phyloP scores from a whole-genome alignment of 371 early-diverging fungal genomes.

The Circinella umbellata region DNA sequence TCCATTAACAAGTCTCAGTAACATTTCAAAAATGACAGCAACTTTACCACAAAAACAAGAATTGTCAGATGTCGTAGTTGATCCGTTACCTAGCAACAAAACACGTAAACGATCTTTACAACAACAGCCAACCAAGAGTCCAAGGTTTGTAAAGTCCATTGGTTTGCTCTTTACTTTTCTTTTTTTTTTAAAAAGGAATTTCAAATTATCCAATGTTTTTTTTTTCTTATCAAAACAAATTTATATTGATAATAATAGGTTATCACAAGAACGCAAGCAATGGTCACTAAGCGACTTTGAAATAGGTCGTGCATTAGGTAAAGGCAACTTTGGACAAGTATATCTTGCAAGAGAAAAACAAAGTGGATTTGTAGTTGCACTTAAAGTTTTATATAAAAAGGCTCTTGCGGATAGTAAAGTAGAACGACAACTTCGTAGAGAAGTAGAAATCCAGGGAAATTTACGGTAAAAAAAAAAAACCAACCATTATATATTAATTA shows the following conservation, averaged over 20 bases:
- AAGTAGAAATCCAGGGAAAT: conserved; percentile 90
- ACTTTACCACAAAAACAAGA: not conserved
- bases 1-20: not conserved
- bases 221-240: not conserved
- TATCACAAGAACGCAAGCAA: conserved; percentile 28
- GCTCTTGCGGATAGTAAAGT: conserved; percentile 65
- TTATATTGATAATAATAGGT: not conserved
- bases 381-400: conserved; percentile 90
- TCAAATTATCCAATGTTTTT: not conserved
- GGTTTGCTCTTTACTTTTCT: not conserved
- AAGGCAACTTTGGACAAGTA: conserved; percentile 98
- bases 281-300: conserved; percentile 98
- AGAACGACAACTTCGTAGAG: conserved; percentile 63
- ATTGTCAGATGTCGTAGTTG: not conserved
- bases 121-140: not conserved
- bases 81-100: conserved; percentile 3
- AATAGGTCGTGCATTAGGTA: conserved; percentile 91
- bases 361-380: conserved; percentile 88
- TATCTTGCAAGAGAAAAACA: conserved; percentile 94
- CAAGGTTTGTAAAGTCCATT: not conserved
- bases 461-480: conserved; percentile 12
- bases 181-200: not conserved
- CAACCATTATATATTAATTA: not conserved
- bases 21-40: not conserved
- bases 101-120: not conserved